Conservation (phyloP, 73 alveolate species). For the Loxodes magnus region DNA sequence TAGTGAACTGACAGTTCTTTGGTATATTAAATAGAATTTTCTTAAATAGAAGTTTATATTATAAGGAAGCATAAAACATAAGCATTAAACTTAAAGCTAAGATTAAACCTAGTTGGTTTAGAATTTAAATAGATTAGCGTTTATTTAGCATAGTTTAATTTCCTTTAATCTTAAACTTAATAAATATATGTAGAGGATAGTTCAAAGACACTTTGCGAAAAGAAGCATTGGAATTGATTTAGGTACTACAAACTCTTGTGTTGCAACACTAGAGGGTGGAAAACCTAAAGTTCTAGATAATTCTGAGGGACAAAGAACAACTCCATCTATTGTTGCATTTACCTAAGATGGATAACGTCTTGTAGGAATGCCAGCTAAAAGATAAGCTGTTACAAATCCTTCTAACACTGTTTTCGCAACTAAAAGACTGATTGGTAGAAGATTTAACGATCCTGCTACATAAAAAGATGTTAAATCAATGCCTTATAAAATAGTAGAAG, state of each 20-base stretch:
- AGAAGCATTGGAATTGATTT: slow-evolving; percentile 97
- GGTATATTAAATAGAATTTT: too few relatives aligned
- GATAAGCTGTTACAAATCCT: slow-evolving; percentile 85
- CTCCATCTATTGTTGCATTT: slow-evolving; percentile 95
- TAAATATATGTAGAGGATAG: too few relatives aligned
- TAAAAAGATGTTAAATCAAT: slow-evolving; percentile 65
- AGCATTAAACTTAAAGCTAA: too few relatives aligned
- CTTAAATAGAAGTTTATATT: too few relatives aligned
- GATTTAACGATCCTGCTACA: slow-evolving; percentile 68
- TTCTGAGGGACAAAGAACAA: slow-evolving; percentile 96
- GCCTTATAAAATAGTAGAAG: slow-evolving; percentile 60
- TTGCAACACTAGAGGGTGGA: slow-evolving; percentile 88
- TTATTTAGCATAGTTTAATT: too few relatives aligned
- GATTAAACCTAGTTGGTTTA: too few relatives aligned
- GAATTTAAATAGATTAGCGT: too few relatives aligned
- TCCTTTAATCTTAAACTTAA: too few relatives aligned
- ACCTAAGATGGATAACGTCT: slow-evolving; percentile 70
- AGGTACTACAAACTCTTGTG: slow-evolving; percentile 99
- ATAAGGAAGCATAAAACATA: too few relatives aligned
- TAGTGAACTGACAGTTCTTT: too few relatives aligned
- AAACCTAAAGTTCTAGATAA: slow-evolving; percentile 86
- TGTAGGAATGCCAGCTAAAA: slow-evolving; percentile 80
- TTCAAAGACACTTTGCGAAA: too few relatives aligned
- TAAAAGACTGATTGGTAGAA: slow-evolving; percentile 88
- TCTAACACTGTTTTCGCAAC: slow-evolving; percentile 81